Percentiles rank a stretch among this genome's conserved stretches.
These are phyloP conservation scores for Vaccinium corymbosum DNA, from an alignment of 148 eudicot species.

Conservation along the genomic window DNA sequence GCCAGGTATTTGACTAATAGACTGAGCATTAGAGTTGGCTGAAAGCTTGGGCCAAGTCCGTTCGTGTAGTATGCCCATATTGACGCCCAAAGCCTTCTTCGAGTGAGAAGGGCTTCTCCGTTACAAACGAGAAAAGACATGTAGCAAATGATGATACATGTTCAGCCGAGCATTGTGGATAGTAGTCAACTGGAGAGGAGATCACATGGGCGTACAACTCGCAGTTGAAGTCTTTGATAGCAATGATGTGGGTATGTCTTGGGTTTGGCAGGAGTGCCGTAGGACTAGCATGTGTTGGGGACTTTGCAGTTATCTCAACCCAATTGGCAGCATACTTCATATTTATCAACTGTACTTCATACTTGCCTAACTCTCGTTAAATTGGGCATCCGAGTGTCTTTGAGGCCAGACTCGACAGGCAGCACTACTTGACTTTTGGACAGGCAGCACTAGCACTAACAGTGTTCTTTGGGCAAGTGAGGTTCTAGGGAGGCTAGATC, in stretches of 20 bases:
- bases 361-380: not conserved
- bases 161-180: not conserved
- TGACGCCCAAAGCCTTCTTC: not conserved
- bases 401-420: not conserved
- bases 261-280: not conserved
- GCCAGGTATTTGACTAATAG: too few relatives aligned
- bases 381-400: not conserved
- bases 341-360: not conserved
- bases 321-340: not conserved
- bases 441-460: not conserved
- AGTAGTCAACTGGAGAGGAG: not conserved
- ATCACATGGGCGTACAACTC: not conserved
- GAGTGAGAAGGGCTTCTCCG: not conserved
- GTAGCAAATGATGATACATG: not conserved
- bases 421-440: not conserved
- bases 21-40: too few relatives aligned
- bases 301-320: not conserved
- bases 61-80: not conserved
- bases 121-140: not conserved
- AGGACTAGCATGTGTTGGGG: not conserved
- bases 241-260: not conserved
- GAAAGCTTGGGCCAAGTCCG: too few relatives aligned
- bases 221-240: not conserved
- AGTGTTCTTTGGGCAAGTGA: not conserved
- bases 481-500: too few relatives aligned